Evolutionary conservation across 2,329 filamentous ascomycete species (phyloP).

Genomic region (Fusarium mexicanum): DNA sequence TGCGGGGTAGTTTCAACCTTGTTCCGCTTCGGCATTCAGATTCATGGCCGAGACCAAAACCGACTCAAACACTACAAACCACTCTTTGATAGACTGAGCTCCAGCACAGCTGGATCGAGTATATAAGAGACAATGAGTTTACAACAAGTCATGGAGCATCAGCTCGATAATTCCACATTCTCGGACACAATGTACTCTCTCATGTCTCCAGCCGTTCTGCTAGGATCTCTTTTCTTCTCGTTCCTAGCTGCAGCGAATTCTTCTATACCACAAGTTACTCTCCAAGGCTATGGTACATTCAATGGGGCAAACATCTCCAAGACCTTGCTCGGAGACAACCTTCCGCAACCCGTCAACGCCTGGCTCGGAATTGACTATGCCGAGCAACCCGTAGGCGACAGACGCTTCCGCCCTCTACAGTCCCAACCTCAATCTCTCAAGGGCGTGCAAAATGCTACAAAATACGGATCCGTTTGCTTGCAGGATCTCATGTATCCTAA

Average conservation of each 20-base stretch:
- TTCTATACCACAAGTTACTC: not conserved
- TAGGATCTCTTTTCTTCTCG: not conserved
- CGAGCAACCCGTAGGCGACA: not conserved
- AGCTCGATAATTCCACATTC: not conserved
- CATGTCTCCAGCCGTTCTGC: not conserved
- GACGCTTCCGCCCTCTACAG: not conserved
- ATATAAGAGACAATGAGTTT: not conserved
- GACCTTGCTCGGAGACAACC: not conserved
- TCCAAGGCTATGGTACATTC: not conserved
- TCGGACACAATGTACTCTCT: not conserved
- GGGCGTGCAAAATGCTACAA: not conserved
- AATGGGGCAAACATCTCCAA: not conserved
- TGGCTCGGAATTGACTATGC: conserved; percentile 9
- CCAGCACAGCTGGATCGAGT: not conserved
- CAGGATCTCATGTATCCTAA: conserved; percentile 5
- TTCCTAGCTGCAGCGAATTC: not conserved
- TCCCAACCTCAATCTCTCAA: not conserved
- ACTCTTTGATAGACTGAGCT: not conserved
- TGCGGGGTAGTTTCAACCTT: not conserved
- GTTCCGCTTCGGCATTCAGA: not conserved
- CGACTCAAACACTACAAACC: not conserved
- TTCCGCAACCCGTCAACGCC: not conserved
- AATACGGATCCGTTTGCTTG: not conserved
- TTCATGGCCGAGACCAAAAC: not conserved
- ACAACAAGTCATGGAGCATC: not conserved